These are phyloP conservation scores for Ophiosphaerella korrae DNA, from an alignment of 2,329 filamentous ascomycete genomes.

Conservation along the genomic window DNA sequence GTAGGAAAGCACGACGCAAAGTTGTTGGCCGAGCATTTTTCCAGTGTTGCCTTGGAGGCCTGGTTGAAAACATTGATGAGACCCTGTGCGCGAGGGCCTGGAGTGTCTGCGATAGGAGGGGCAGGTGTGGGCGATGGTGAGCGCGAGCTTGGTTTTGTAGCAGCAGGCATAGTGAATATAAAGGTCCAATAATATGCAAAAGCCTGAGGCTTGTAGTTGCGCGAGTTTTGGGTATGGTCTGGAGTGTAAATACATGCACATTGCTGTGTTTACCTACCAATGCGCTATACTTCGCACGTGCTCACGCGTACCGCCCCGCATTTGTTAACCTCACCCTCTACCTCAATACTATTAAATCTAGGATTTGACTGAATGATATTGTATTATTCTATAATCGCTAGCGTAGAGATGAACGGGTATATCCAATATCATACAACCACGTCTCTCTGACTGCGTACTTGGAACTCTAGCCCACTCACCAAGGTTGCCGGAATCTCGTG, in stretches of 20 bases:
- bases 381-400: no score
- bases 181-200: conserved; percentile 3
- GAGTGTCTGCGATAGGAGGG: conserved; percentile 60
- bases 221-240: background rate
- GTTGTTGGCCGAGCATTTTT: conserved; percentile 64
- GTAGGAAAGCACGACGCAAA: conserved; percentile 70
- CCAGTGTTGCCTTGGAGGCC: conserved; percentile 64
- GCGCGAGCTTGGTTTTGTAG: conserved; percentile 37
- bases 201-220: background rate
- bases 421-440: background rate
- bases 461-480: background rate
- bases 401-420: background rate
- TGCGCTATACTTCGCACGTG: conserved; percentile 20
- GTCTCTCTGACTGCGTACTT: no score
- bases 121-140: conserved; percentile 58
- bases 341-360: background rate
- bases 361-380: background rate
- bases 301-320: conserved; percentile 5
- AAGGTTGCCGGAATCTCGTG: conserved; percentile 14
- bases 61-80: conserved; percentile 65
- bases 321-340: background rate
- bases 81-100: conserved; percentile 64
- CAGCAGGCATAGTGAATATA: conserved; percentile 35
- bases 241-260: background rate
- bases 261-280: conserved; percentile 18